Conservation (phyloP, 768 basidiomycete genomes). For the Kwoniella sp. region DNA sequence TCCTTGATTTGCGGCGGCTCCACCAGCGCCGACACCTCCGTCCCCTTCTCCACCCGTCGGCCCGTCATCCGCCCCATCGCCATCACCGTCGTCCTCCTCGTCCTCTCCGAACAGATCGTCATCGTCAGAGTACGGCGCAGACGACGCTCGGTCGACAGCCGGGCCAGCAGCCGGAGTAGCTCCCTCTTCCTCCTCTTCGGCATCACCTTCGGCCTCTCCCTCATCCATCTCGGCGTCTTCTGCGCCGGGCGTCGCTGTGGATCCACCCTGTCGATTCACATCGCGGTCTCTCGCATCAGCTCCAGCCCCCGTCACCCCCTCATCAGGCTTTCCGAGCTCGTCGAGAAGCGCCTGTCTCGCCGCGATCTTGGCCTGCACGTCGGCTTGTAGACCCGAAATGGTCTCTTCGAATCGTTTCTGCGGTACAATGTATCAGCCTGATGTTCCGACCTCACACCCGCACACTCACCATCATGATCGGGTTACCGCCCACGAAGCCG, state of each 20-base stretch:
- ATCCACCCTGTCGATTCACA: neutral
- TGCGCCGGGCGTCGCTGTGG: neutral
- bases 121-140: slow-evolving; percentile 12
- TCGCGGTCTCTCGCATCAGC: neutral
- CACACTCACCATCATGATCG: slow-evolving; percentile 42
- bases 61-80: slow-evolving; percentile 13
- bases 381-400: slow-evolving; percentile 34
- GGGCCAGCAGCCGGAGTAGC: slow-evolving; percentile 8
- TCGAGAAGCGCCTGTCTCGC: slow-evolving; percentile 31
- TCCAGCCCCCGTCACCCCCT: neutral
- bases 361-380: slow-evolving; percentile 34
- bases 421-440: too few relatives aligned
- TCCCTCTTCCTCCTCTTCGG: slow-evolving; percentile 15
- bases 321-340: slow-evolving; percentile 28
- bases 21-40: slow-evolving; percentile 4
- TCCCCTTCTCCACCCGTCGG: slow-evolving; percentile 4
- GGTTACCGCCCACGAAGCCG: slow-evolving; percentile 39
- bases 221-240: slow-evolving; percentile 6
- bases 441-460: too few relatives aligned
- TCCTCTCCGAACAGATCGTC: slow-evolving; percentile 15
- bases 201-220: slow-evolving; percentile 3
- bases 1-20: slow-evolving; percentile 7
- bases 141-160: slow-evolving; percentile 1
- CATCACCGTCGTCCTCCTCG: slow-evolving; percentile 13
- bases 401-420: slow-evolving; percentile 47